Conservation (phyloP, 2,329 filamentous ascomycete genomes). For the Fusarium nurragi region DNA sequence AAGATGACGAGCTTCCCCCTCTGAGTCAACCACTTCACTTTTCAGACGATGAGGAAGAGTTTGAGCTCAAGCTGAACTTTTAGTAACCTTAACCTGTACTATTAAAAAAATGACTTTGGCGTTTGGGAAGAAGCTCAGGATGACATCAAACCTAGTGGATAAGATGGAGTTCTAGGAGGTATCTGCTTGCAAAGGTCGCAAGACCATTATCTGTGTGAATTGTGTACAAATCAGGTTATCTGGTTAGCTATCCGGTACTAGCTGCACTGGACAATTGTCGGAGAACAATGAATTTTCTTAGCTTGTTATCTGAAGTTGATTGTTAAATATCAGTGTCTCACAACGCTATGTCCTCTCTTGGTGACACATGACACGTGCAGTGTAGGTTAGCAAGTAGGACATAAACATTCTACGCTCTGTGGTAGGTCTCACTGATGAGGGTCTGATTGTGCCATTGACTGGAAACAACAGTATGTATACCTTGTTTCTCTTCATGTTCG, state of each 20-base stretch:
- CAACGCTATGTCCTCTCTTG: no score
- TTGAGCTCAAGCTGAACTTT: constrained; percentile 61
- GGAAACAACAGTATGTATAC: neutral
- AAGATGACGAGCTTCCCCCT: constrained; percentile 47
- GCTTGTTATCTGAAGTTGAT: neutral
- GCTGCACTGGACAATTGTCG: neutral
- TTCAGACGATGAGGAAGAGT: constrained; percentile 62
- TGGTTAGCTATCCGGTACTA: neutral
- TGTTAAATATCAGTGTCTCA: no score
- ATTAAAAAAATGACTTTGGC: constrained; percentile 26
- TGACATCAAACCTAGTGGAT: neutral
- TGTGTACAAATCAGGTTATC: neutral
- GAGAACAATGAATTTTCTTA: constrained; percentile 6
- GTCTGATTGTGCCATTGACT: neutral
- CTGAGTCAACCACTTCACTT: constrained; percentile 35
- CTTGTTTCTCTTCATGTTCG: neutral
- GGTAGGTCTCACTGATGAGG: neutral
- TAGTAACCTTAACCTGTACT: constrained; percentile 28
- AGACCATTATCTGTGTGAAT: neutral
- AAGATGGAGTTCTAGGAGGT: constrained; percentile 20
- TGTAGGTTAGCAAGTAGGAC: constrained; percentile 5
- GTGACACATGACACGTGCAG: neutral
- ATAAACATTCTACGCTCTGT: neutral
- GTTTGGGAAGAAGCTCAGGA: constrained; percentile 25
- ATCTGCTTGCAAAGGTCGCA: neutral